These are phyloP conservation scores for Lasiodiplodia theobromae DNA, from an alignment of 2,329 filamentous ascomycete species.

Conservation along the genomic window DNA sequence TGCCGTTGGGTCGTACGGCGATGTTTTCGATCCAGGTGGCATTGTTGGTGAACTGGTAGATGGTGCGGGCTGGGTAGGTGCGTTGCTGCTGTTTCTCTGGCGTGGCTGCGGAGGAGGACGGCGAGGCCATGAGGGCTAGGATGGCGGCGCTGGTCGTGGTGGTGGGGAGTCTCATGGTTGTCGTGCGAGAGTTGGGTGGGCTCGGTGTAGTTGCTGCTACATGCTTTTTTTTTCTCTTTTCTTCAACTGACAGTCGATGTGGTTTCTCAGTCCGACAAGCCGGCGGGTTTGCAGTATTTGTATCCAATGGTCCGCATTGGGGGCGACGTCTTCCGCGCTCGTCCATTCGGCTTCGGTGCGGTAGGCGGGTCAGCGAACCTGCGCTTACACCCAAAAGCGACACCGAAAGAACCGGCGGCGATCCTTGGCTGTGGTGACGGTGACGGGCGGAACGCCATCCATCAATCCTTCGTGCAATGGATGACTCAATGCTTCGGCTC, in stretches of 20 bases:
- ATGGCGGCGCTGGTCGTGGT: background rate
- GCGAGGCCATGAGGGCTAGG: background rate
- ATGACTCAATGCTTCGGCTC: background rate
- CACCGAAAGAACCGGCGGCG: background rate
- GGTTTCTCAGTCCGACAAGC: background rate
- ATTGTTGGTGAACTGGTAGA: conserved; percentile 37
- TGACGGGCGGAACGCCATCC: no score
- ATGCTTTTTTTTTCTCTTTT: background rate
- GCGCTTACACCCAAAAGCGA: background rate
- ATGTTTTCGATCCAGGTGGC: conserved; percentile 49
- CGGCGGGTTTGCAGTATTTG: background rate
- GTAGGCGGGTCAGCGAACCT: background rate
- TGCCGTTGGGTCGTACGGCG: conserved; percentile 44
- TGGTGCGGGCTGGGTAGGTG: background rate
- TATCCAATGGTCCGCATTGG: background rate
- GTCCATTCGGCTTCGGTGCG: background rate
- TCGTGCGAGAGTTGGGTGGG: background rate
- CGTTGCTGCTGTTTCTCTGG: background rate
- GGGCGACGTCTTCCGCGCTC: background rate
- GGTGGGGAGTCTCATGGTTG: background rate
- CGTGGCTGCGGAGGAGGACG: background rate
- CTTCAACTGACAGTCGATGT: background rate
- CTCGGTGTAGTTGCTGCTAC: background rate
- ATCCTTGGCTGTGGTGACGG: no score
- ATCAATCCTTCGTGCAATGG: no score